Conservation (phyloP, 768 basidiomycete species). For the Mycena floridula region DNA sequence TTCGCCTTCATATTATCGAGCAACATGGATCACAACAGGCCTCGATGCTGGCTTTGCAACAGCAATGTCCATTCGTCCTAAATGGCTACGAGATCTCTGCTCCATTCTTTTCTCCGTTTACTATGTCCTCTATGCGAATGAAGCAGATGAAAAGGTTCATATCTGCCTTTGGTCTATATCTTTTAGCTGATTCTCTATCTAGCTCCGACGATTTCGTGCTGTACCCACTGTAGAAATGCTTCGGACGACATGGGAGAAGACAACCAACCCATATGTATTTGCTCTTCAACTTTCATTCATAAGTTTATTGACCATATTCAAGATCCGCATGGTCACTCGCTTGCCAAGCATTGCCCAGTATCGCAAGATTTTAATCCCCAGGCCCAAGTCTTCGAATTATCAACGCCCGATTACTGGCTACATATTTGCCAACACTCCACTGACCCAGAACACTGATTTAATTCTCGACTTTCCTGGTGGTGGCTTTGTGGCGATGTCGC, state of each 20-base stretch:
- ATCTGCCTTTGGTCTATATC: neutral
- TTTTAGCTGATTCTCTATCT: conserved; percentile 1
- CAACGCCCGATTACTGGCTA: conserved; percentile 77
- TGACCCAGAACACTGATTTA: conserved; percentile 67
- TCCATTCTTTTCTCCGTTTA: conserved; percentile 83
- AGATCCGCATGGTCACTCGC: conserved; percentile 66
- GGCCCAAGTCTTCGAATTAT: conserved; percentile 71
- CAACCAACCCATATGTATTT: conserved; percentile 82
- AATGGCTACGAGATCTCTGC: conserved; percentile 85
- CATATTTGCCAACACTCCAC: conserved; percentile 73
- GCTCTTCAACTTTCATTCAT: conserved; percentile 2
- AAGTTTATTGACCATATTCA: conserved; percentile 2
- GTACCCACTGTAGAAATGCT: conserved; percentile 96
- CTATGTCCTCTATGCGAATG: conserved; percentile 81
- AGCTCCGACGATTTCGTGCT: conserved; percentile 90
- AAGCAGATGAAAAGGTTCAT: conserved; percentile 94
- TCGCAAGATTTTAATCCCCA: conserved; percentile 75
- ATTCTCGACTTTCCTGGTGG: conserved; percentile 94
- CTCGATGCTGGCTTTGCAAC: conserved; percentile 98
- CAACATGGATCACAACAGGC: conserved; percentile 91
- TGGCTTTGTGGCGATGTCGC: conserved; percentile 94
- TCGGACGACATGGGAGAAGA: conserved; percentile 95
- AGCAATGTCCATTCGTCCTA: conserved; percentile 87
- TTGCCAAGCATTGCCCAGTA: conserved; percentile 58
- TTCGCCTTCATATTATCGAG: conserved; percentile 89